Base-by-base conservation (phyloP, 2,329 filamentous ascomycete species). In the Colletotrichum higginsianum region DNA sequence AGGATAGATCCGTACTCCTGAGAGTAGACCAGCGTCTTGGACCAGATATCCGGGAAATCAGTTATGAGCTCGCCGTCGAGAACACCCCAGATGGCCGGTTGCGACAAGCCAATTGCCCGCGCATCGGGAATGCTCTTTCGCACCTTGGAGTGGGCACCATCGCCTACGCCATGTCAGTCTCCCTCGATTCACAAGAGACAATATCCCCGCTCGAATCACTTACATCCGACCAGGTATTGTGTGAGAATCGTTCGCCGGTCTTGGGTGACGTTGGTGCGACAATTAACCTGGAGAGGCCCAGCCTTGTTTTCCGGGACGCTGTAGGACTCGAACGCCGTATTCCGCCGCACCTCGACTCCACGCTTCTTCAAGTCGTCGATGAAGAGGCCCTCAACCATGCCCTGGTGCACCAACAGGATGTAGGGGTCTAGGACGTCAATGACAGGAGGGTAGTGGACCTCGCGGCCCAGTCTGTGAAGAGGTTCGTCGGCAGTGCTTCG, bases 1-100 rank as follows among this genome's bases (percentile, higher is more conserved):
- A 94, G 85, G 56, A 94, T 90, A 0, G 91, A 92, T 3, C 92
- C 92, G 55, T 89, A 85, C 70, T 89, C 85, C 72, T 93, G 89
- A 2, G 90, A 91, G 74, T 91, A 91, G 9, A 93, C 86, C 0
- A 92, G 87, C 0, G 91, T 91, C 81, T 94, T 94, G 79, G 89
- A 92, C 91, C 91, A 94, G 60, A 94, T 88, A 76, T 94, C 92
- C 1, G 92, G 92, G 75, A 94, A 94, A 78, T 93, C 87, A 9
- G 92, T 94, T 53, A 92, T 89, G 12, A 94, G 82, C 78, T 90
- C 89, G 75, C 91, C 92, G 78, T 94, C 92, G 3, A 94, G 82
- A 2, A 94, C 92, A 66, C 91, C 92, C 92, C 92, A 94, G 46
- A 89, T 84, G 23, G 86, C 84, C 15, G 85, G 81, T 72, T 86